Evolutionary conservation across 176 grass and related monocot genomes (phyloP).

Genomic region (Secale cereale): DNA sequence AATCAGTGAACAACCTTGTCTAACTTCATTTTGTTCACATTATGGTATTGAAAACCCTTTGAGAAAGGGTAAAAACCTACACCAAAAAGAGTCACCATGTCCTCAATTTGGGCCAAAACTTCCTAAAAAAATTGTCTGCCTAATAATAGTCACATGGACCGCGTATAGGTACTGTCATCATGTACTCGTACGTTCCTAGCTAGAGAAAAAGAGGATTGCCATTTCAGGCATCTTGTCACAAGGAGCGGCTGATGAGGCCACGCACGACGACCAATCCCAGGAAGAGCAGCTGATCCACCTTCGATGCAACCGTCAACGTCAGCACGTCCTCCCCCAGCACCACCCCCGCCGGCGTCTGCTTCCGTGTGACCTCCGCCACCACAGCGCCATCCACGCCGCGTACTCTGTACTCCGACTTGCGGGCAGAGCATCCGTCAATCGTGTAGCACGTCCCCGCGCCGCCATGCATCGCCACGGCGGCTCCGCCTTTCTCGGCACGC

Average conservation of each 20-base stretch:
- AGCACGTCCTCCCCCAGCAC: constrained; percentile 60
- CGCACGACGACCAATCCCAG: constrained; percentile 58
- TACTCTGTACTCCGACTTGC: constrained; percentile 42
- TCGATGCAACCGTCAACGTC: constrained; percentile 45
- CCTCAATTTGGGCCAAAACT: background rate
- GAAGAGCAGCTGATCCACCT: constrained; percentile 55
- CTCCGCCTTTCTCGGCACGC: background rate
- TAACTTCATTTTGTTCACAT: too few relatives aligned
- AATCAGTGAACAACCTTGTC: too few relatives aligned
- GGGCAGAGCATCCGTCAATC: constrained; percentile 15
- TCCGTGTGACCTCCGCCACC: constrained; percentile 29
- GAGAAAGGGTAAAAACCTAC: background rate
- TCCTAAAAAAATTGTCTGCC: background rate
- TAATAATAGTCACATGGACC: fast-evolving
- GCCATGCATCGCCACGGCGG: constrained; percentile 17
- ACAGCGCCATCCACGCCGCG: background rate
- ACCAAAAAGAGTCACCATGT: background rate
- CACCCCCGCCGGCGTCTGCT: constrained; percentile 53
- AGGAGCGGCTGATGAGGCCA: constrained; percentile 46
- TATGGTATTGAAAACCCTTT: too few relatives aligned
- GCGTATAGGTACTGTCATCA: too few relatives aligned
- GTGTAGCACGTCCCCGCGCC: constrained; percentile 17
- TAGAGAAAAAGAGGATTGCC: too few relatives aligned
- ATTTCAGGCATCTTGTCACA: too few relatives aligned
- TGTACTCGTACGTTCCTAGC: too few relatives aligned